phyloP scores from a whole-genome alignment of 805 yeast genomes.

The Kluyveromyces siamensis region DNA sequence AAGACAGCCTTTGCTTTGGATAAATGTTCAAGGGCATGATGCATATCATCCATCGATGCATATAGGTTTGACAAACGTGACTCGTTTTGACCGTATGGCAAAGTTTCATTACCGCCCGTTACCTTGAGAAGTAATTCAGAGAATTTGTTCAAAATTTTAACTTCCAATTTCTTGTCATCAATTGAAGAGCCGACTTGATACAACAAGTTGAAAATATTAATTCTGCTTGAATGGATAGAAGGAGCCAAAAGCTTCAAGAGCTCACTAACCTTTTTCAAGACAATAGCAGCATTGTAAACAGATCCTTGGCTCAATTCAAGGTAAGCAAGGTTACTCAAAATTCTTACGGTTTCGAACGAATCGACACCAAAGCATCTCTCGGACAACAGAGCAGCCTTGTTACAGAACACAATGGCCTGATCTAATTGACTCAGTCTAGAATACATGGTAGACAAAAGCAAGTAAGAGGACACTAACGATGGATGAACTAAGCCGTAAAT shows the following conservation, averaged over 20 bases:
- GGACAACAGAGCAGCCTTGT: constrained; percentile 60
- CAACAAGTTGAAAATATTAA: constrained; percentile 41
- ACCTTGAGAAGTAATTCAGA: constrained; percentile 39
- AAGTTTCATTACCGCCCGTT: constrained; percentile 47
- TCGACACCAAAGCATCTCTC: constrained; percentile 82
- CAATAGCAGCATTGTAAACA: constrained; percentile 49
- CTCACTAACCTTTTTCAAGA: constrained; percentile 50
- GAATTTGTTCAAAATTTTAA: constrained; percentile 45
- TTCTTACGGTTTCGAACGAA: constrained; percentile 62
- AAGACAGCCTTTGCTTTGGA: constrained; percentile 49
- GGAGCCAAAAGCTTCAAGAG: constrained; percentile 49
- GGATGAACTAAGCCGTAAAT: constrained; percentile 74
- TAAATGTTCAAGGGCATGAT: constrained; percentile 48
- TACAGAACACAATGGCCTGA: constrained; percentile 55
- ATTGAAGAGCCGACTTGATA: constrained; percentile 53
- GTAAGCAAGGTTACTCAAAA: constrained; percentile 66
- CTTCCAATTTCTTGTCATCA: constrained; percentile 45
- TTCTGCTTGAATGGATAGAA: constrained; percentile 55
- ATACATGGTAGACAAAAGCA: constrained; percentile 57
- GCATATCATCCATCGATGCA: constrained; percentile 42
- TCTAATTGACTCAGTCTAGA: constrained; percentile 46
- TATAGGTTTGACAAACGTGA: constrained; percentile 63
- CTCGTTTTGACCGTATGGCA: constrained; percentile 53
- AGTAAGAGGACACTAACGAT: constrained; percentile 64
- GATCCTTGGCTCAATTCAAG: constrained; percentile 57